Conservation (phyloP, 495 filamentous ascomycete species). For the Cenococcum geophilum region DNA sequence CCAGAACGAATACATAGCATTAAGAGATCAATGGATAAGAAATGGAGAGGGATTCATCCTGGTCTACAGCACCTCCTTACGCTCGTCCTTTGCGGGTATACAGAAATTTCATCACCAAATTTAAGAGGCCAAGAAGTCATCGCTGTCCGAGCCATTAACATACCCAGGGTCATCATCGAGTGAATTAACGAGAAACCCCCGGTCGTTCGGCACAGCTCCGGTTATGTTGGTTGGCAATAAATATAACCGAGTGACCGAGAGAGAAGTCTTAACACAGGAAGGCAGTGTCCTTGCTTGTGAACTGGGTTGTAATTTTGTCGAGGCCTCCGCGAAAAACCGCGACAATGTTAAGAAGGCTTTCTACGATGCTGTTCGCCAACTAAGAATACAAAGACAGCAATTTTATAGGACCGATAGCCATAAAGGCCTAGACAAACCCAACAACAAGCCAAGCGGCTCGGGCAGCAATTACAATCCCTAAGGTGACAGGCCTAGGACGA, state of each 20-base stretch:
- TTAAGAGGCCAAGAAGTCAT: constrained; percentile 91
- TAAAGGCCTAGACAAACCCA: too few relatives aligned
- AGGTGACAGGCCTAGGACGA: too few relatives aligned
- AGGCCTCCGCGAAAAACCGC: constrained; percentile 96
- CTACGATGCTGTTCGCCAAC: constrained; percentile 88
- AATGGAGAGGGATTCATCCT: constrained; percentile 96
- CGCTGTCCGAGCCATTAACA: constrained; percentile 62
- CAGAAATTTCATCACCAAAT: constrained; percentile 94
- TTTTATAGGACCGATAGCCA: too few relatives aligned
- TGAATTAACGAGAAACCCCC: constrained; percentile 52
- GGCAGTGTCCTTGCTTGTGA: constrained; percentile 85
- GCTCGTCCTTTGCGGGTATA: constrained; percentile 90
- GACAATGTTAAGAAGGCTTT: constrained; percentile 99
- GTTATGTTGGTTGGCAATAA: constrained; percentile 99
- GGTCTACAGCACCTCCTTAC: constrained; percentile 95
- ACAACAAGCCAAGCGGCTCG: too few relatives aligned
- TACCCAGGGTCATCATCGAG: constrained; percentile 64
- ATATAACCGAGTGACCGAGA: constrained; percentile 91
- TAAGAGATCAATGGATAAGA: constrained; percentile 96
- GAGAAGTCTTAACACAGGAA: constrained; percentile 95
- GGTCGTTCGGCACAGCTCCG: constrained; percentile 62
- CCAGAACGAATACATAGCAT: constrained; percentile 97
- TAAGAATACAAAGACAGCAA: constrained; percentile 58
- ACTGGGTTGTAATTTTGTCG: constrained; percentile 92
- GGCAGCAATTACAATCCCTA: too few relatives aligned